Evolutionary conservation across 176 grass and related monocot genomes (phyloP).

Genomic region (barley (Hordeum vulgare)): MorexV3_pseudomolecules_assembly NC_058524.1:609380268-609380767

Average conservation of each 20-base stretch:
- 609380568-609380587: not conserved
- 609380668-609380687: not conserved
- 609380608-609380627: not conserved
- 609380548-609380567: not conserved
- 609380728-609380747: not conserved
- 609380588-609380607: not conserved
- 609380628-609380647: not conserved
- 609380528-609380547: slow-evolving; percentile 26
- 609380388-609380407: slow-evolving; percentile 64
- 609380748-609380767: slow-evolving; percentile 11
- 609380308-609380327: slow-evolving; percentile 35
- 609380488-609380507: slow-evolving; percentile 11
- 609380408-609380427: slow-evolving; percentile 23
- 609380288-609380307: slow-evolving; percentile 27
- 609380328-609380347: slow-evolving; percentile 66
- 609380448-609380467: slow-evolving; percentile 16
- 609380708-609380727: not conserved
- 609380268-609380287: slow-evolving; percentile 71
- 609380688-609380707: not conserved
- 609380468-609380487: slow-evolving; percentile 30
- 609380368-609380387: slow-evolving; percentile 54
- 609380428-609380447: slow-evolving; percentile 29
- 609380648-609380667: not conserved
- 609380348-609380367: slow-evolving; percentile 58
- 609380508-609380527: slow-evolving; percentile 22